Conservation (phyloP, 1,139 yeast genomes). For the Sugiyamaella novakii region DNA sequence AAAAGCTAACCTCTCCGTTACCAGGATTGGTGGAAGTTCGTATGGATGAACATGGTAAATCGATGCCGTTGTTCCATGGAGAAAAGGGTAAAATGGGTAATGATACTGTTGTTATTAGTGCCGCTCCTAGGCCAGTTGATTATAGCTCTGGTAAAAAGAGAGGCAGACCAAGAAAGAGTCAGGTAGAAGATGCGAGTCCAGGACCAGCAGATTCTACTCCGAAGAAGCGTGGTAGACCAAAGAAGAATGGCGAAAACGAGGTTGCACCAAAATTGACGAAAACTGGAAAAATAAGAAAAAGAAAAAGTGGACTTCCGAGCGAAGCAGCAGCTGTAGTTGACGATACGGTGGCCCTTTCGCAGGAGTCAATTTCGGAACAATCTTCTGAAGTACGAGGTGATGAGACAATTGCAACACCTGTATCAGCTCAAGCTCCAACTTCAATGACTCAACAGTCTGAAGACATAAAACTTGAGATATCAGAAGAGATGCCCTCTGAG, state of each 20-base stretch:
- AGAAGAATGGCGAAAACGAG: not conserved
- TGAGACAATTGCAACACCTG: too few species aligned
- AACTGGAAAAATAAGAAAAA: not conserved
- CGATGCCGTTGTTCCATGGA: constrained; percentile 31
- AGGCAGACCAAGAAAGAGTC: constrained; percentile 39
- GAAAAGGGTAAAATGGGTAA: constrained; percentile 22
- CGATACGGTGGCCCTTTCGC: too few species aligned
- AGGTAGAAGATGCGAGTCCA: not conserved
- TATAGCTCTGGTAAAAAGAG: constrained; percentile 29
- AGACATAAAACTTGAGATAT: not conserved
- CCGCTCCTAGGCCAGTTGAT: constrained; percentile 18
- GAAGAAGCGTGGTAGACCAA: constrained; percentile 20
- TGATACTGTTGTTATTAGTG: constrained; percentile 12
- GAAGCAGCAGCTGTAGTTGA: too few species aligned
- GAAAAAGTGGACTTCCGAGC: too few species aligned
- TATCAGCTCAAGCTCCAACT: not conserved
- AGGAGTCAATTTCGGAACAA: too few species aligned
- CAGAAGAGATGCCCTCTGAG: too few species aligned
- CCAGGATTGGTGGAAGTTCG: constrained; percentile 34
- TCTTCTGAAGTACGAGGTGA: too few species aligned
- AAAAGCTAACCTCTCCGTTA: constrained; percentile 29
- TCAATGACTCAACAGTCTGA: not conserved
- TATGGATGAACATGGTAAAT: constrained; percentile 27
- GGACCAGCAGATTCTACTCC: constrained; percentile 1
- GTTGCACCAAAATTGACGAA: not conserved